Evolutionary conservation across 1,284 basidiomycete genomes (phyloP).

Genomic region (Apiotrichum porosum): DNA sequence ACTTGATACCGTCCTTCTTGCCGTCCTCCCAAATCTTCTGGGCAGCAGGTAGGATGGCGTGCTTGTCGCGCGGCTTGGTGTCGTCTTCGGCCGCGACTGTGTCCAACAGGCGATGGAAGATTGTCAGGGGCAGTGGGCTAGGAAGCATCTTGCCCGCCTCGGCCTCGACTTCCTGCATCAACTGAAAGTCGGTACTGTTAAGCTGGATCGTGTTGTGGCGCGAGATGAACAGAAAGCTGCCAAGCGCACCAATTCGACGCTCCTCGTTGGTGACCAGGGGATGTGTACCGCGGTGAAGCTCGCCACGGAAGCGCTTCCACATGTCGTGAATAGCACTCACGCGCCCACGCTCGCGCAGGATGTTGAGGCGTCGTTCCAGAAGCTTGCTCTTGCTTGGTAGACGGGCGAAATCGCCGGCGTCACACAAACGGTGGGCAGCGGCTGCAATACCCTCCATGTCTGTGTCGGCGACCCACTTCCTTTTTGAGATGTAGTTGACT

Average conservation of each 20-base stretch:
- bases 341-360: background rate
- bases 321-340: background rate
- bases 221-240: background rate
- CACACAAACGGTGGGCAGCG: background rate
- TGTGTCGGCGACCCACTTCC: background rate
- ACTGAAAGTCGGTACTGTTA: background rate
- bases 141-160: conserved; percentile 10
- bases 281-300: background rate
- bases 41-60: background rate
- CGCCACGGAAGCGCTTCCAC: background rate
- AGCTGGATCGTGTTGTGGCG: conserved; percentile 1
- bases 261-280: background rate
- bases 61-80: conserved; percentile 1
- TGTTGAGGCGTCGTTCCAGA: background rate
- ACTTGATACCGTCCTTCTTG: too few species aligned
- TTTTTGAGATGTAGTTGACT: background rate
- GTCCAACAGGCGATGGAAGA: conserved; percentile 10
- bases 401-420: too few species aligned
- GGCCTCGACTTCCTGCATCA: background rate
- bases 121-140: conserved; percentile 17
- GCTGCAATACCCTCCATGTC: background rate
- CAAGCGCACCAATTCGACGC: background rate
- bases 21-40: conserved; percentile 25
- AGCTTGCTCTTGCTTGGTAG: background rate
- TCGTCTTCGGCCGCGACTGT: conserved; percentile 1